A percentile compares a stretch with the other conserved stretches of the same genome.
Conservation (phyloP, 768 basidiomycete genomes). For the Rhodocollybia butyracea region DNA sequence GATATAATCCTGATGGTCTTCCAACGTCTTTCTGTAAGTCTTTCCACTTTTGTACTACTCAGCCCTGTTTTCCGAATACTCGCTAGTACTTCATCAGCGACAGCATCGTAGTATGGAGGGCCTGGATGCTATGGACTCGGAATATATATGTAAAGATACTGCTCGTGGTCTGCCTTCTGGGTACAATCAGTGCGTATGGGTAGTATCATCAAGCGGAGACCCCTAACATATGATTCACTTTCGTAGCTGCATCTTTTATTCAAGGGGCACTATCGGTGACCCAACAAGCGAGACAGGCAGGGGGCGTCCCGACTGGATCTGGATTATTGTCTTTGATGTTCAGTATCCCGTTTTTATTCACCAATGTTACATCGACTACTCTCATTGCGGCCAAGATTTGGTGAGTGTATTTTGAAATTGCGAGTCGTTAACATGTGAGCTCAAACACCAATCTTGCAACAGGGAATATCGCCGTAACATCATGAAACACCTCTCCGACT, state of each 20-base stretch:
- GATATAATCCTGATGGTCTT: background rate
- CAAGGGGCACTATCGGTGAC: background rate
- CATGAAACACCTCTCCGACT: background rate
- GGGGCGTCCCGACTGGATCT: background rate
- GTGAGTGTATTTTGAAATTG: background rate
- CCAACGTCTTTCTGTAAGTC: too few species aligned
- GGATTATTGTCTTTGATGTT: background rate
- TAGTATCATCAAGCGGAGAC: background rate
- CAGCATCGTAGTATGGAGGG: background rate
- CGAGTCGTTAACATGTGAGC: background rate
- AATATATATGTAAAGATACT: background rate
- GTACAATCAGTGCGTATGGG: background rate
- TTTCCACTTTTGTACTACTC: too few species aligned
- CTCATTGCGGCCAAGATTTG: background rate
- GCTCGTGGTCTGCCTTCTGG: background rate
- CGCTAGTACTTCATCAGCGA: background rate
- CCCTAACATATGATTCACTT: background rate
- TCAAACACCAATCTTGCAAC: background rate
- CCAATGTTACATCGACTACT: background rate
- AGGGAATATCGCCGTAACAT: background rate
- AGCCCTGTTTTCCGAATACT: too few species aligned
- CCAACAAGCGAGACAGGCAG: background rate
- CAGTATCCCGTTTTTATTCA: background rate
- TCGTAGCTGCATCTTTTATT: background rate
- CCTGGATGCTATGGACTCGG: background rate